These are phyloP conservation scores for Barbarea vulgaris DNA, from an alignment of 345 rosid genomes.

Conservation along the genomic window DNA sequence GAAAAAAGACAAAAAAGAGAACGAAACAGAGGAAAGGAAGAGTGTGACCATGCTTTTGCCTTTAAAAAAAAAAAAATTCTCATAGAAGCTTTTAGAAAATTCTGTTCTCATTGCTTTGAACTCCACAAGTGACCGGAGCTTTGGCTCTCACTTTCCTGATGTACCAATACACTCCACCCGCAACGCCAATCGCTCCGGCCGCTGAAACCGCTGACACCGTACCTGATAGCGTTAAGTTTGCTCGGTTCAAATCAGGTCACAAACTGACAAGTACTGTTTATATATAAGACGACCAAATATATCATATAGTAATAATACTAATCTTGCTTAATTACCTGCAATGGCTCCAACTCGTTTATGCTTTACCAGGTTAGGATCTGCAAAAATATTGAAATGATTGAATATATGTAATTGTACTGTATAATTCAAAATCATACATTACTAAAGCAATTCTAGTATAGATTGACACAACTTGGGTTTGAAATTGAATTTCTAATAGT, in stretches of 20 bases:
- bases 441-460: no score
- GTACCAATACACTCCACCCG: conserved; percentile 72
- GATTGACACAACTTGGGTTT: neutral
- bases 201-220: conserved; percentile 72
- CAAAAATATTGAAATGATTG: neutral
- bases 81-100: conserved; percentile 51
- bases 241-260: neutral
- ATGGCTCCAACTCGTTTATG: conserved; percentile 37
- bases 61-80: neutral
- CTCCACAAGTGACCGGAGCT: conserved; percentile 89
- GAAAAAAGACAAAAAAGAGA: neutral
- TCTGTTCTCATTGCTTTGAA: conserved; percentile 84
- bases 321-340: conserved; percentile 28
- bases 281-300: neutral
- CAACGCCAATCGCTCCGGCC: conserved; percentile 73
- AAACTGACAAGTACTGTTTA: neutral
- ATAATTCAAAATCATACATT: neutral
- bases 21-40: conserved; percentile 1
- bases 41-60: conserved; percentile 11
- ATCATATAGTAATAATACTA: neutral
- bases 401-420: neutral
- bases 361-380: conserved; percentile 36
- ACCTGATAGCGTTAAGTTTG: conserved; percentile 46
- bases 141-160: conserved; percentile 74
- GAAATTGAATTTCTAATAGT: neutral